phyloP scores from a whole-genome alignment of 257 asterid genomes.

The Lantana camara region DNA sequence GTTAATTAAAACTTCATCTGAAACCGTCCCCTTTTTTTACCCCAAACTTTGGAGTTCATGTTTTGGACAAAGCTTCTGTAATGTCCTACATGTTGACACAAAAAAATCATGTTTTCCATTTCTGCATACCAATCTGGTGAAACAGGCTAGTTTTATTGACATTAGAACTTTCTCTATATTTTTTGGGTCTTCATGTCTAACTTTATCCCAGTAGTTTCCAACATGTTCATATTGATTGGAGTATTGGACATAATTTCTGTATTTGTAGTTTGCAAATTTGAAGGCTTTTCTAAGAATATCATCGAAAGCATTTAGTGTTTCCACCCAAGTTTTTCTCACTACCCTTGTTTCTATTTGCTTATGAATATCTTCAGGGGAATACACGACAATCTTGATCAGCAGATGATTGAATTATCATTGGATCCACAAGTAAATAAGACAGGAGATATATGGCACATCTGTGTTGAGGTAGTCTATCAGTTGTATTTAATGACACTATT shows the following conservation, averaged over 20 bases:
- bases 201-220: neutral
- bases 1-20: slow-evolving; percentile 17
- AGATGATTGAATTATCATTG: slow-evolving; percentile 64
- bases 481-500: slow-evolving; percentile 1
- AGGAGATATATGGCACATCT: slow-evolving; percentile 94
- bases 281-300: slow-evolving; percentile 10
- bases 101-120: neutral
- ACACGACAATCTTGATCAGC: slow-evolving; percentile 43
- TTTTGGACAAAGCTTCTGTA: neutral
- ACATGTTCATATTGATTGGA: slow-evolving; percentile 12
- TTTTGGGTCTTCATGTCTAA: neutral
- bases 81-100: slow-evolving; percentile 12
- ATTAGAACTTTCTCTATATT: neutral
- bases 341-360: slow-evolving; percentile 12
- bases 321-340: slow-evolving; percentile 9
- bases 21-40: slow-evolving; percentile 3
- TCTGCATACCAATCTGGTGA: slow-evolving; percentile 9
- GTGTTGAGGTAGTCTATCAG: slow-evolving; percentile 68
- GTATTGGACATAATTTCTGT: neutral
- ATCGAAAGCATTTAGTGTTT: slow-evolving; percentile 18
- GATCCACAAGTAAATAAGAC: slow-evolving; percentile 86
- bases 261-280: slow-evolving; percentile 20
- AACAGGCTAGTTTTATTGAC: slow-evolving; percentile 5
- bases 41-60: slow-evolving; percentile 5
- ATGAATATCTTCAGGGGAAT: slow-evolving; percentile 38